Conservation (phyloP, 306 rosid genomes). For the Cucumis cinereus region DNA sequence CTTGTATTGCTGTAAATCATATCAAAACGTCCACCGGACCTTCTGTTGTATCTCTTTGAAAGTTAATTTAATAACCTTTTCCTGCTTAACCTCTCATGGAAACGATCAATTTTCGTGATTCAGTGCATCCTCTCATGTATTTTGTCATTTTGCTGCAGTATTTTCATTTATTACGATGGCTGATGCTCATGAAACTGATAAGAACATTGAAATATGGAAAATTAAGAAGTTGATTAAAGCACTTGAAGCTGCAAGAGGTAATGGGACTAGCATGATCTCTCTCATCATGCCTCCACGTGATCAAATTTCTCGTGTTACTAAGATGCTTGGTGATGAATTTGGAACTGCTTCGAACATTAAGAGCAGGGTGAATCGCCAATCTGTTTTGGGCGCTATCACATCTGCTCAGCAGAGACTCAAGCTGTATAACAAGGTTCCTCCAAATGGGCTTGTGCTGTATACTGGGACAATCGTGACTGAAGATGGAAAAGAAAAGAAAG, state of each 20-base stretch:
- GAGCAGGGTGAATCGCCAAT: conserved; percentile 81
- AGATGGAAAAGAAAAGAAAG: conserved; percentile 89
- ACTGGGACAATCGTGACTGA: conserved; percentile 83
- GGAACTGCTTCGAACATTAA: conserved; percentile 93
- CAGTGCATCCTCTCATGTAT: neutral
- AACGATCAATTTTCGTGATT: neutral
- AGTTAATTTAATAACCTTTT: too few relatives aligned
- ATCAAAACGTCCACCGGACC: neutral
- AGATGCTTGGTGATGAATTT: conserved; percentile 91
- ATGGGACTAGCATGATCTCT: conserved; percentile 93
- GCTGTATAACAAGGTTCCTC: conserved; percentile 82
- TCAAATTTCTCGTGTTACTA: conserved; percentile 79
- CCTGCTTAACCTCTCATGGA: neutral
- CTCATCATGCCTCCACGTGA: conserved; percentile 91
- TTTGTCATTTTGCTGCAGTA: neutral
- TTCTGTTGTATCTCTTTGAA: neutral
- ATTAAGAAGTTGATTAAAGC: conserved; percentile 82
- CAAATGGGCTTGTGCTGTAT: conserved; percentile 74
- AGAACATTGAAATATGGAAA: conserved; percentile 92
- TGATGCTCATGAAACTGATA: conserved; percentile 75
- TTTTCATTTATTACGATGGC: conserved; percentile 28
- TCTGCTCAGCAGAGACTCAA: conserved; percentile 86
- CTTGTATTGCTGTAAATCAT: neutral
- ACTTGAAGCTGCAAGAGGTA: conserved; percentile 78
- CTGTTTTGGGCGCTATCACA: conserved; percentile 78